phyloP scores from a whole-genome alignment of 257 asterid species.

The Nemophila menziesii region DNA sequence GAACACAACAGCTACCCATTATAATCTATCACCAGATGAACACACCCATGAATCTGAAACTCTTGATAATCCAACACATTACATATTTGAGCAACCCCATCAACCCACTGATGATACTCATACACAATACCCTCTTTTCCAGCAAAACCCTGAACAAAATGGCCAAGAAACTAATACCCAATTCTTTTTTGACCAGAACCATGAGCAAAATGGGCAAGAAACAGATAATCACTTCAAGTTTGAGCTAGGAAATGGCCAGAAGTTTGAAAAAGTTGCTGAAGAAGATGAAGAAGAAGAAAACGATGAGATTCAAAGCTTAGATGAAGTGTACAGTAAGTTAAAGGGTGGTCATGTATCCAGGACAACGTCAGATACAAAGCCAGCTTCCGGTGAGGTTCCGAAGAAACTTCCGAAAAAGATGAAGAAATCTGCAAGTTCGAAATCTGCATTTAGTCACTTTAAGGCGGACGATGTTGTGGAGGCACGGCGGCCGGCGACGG shows the following conservation, averaged over 20 bases:
- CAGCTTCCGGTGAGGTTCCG: constrained; percentile 38
- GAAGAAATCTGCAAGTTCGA: constrained; percentile 50
- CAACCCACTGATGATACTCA: constrained; percentile 15
- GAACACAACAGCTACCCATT: neutral
- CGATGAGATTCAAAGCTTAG: constrained; percentile 28
- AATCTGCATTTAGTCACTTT: constrained; percentile 33
- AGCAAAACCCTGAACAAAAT: constrained; percentile 10
- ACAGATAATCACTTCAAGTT: constrained; percentile 3
- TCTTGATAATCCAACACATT: constrained; percentile 25
- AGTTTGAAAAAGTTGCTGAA: constrained; percentile 4
- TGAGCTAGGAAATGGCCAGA: constrained; percentile 1
- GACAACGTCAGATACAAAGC: constrained; percentile 53
- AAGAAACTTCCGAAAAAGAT: constrained; percentile 32
- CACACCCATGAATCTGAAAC: constrained; percentile 14
- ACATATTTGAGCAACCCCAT: constrained; percentile 22
- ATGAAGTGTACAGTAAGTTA: constrained; percentile 44
- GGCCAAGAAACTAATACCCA: constrained; percentile 10
- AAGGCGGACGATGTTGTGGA: constrained; percentile 37
- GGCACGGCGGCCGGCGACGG: constrained; percentile 61
- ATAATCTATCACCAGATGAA: constrained; percentile 21
- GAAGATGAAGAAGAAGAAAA: constrained; percentile 16
- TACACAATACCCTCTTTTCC: constrained; percentile 9
- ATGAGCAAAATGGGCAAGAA: constrained; percentile 3
- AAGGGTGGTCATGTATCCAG: constrained; percentile 24
- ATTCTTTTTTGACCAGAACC: constrained; percentile 15